phyloP scores from a whole-genome alignment of 352 stramenopile genomes.

The Phytopythium cucurbitacearum region DNA sequence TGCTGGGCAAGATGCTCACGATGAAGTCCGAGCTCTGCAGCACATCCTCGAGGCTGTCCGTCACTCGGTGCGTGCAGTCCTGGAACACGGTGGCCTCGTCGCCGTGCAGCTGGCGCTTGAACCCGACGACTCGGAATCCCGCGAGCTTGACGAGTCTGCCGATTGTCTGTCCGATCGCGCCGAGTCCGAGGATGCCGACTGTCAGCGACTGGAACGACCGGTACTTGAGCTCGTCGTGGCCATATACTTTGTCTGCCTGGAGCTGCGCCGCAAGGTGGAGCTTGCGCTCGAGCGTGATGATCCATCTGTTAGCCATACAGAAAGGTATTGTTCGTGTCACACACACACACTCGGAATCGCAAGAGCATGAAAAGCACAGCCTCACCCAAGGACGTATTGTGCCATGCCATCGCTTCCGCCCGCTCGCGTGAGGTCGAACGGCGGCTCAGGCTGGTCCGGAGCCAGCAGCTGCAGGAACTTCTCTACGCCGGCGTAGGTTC shows the following conservation, averaged over 20 bases:
- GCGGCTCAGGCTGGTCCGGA: constrained; percentile 1
- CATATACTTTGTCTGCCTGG: constrained; percentile 36
- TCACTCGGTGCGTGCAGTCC: constrained; percentile 32
- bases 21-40: constrained; percentile 64
- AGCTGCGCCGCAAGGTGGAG: constrained; percentile 41
- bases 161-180: constrained; percentile 59
- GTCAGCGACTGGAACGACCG: constrained; percentile 44
- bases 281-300: constrained; percentile 59
- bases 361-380: constrained; percentile 2
- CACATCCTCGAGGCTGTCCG: constrained; percentile 39
- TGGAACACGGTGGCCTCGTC: constrained; percentile 9
- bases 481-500: constrained; percentile 61
- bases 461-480: constrained; percentile 30
- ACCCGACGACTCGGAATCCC: constrained; percentile 64
- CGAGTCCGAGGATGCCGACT: constrained; percentile 49
- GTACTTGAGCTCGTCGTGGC: constrained; percentile 30
- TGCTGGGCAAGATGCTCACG: constrained; percentile 83
- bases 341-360: not conserved
- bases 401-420: constrained; percentile 60
- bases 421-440: constrained; percentile 50
- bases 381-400: constrained; percentile 61
- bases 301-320: constrained; percentile 25
- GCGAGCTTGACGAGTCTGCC: constrained; percentile 37
- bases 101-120: constrained; percentile 46
- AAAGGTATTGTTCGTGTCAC: too few relatives aligned